Percentiles rank a stretch among this genome's conserved stretches.
phyloP scores from a whole-genome alignment of 2,329 filamentous ascomycete species.

The Fusarium torreyae region DNA sequence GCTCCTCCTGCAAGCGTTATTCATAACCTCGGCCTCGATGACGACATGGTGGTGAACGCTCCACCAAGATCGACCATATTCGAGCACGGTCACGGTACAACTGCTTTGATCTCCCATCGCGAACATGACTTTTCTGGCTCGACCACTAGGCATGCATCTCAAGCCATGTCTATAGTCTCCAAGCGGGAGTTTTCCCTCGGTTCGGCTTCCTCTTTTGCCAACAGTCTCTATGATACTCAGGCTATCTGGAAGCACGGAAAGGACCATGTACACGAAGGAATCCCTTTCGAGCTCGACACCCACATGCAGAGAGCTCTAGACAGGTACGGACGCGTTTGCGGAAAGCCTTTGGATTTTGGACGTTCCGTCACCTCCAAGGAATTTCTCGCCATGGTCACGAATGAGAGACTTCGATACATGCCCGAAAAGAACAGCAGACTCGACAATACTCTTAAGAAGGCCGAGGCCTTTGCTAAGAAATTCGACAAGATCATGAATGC shows the following conservation, averaged over 20 bases:
- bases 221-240: neutral
- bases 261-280: neutral
- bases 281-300: neutral
- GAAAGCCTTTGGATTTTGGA: neutral
- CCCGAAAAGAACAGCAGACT: neutral
- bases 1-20: neutral
- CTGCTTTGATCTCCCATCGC: neutral
- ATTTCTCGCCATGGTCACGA: neutral
- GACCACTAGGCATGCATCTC: neutral
- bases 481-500: slow-evolving; percentile 12
- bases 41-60: too few relatives aligned
- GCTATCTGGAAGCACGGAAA: neutral
- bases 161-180: slow-evolving; percentile 1
- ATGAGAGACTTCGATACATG: slow-evolving; percentile 10
- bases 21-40: neutral
- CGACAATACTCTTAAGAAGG: neutral
- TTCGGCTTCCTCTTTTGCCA: neutral
- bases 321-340: neutral
- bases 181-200: slow-evolving; percentile 3
- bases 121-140: slow-evolving; percentile 3
- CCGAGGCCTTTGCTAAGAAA: neutral
- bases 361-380: neutral
- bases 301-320: slow-evolving; percentile 7
- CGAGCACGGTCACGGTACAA: neutral
- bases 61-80: neutral